phyloP scores from a whole-genome alignment of 1,139 yeast genomes.

The Entelexis paramagnoliae region DNA sequence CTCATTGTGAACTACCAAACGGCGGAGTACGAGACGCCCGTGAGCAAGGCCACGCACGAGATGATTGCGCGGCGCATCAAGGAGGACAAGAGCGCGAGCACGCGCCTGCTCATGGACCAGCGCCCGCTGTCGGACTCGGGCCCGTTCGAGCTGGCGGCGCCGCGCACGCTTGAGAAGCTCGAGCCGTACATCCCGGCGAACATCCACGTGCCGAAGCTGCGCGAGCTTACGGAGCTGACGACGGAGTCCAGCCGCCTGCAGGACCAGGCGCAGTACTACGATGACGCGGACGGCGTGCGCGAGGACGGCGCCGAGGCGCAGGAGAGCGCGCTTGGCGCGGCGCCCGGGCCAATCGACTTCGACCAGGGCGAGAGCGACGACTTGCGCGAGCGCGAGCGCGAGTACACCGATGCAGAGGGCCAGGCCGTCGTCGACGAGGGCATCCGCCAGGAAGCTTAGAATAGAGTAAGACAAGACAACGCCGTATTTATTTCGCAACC shows the following conservation, averaged over 20 bases:
- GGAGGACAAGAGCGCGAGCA: slow-evolving; percentile 30
- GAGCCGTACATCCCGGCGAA: slow-evolving; percentile 97
- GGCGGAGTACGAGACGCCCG: slow-evolving; percentile 93
- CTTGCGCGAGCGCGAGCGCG: background rate
- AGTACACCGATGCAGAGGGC: no score
- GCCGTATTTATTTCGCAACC: slow-evolving; percentile 3
- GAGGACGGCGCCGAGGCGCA: background rate
- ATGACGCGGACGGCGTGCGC: background rate
- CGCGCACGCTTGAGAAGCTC: slow-evolving; percentile 77
- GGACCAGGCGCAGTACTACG: slow-evolving; percentile 9
- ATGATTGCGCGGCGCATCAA: slow-evolving; percentile 80
- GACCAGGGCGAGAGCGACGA: background rate
- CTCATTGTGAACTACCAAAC: slow-evolving; percentile 79
- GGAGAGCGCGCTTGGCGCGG: background rate
- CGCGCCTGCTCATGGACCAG: slow-evolving; percentile 41
- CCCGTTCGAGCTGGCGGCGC: slow-evolving; percentile 74
- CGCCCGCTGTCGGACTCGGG: slow-evolving; percentile 57
- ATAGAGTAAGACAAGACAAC: no score
- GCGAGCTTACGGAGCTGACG: slow-evolving; percentile 81
- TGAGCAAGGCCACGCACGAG: slow-evolving; percentile 71
- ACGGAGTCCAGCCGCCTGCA: slow-evolving; percentile 37
- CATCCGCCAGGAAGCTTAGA: background rate
- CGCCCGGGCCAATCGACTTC: slow-evolving; percentile 1
- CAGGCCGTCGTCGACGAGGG: no score
- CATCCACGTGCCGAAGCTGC: slow-evolving; percentile 78